Evolutionary conservation across 306 rosid genomes (phyloP).

Genomic region (Betula pendula): DNA sequence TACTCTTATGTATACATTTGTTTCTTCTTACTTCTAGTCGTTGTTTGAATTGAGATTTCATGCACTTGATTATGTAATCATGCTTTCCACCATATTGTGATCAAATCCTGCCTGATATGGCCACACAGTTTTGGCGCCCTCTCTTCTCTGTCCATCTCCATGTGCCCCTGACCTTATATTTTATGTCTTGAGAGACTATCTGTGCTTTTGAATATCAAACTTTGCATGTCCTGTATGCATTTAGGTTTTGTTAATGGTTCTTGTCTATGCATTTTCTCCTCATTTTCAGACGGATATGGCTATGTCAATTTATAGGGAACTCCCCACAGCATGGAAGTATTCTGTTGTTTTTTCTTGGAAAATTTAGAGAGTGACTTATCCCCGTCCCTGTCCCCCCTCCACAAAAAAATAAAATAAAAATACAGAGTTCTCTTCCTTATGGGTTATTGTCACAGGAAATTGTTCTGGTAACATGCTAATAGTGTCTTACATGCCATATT

Average conservation of each 20-base stretch:
- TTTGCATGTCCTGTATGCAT: not conserved
- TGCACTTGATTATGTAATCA: not conserved
- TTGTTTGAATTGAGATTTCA: not conserved
- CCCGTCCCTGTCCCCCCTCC: too few species aligned
- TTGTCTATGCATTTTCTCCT: not conserved
- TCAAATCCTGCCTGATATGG: not conserved
- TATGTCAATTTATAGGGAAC: not conserved
- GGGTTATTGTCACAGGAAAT: not conserved
- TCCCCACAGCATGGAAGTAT: not conserved
- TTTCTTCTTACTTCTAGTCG: not conserved
- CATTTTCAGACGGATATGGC: not conserved
- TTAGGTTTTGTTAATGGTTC: not conserved
- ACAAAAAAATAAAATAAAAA: not conserved
- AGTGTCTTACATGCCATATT: not conserved
- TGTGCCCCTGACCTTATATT: not conserved
- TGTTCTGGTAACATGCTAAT: not conserved
- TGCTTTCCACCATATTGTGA: not conserved
- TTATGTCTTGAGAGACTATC: not conserved
- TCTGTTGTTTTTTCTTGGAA: not conserved
- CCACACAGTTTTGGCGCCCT: not conserved
- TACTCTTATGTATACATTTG: not conserved
- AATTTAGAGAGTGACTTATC: not conserved
- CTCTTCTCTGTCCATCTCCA: not conserved
- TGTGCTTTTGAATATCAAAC: not conserved
- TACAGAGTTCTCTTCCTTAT: not conserved